Percentiles rank a stretch among this genome's conserved stretches.
Evolutionary conservation across 148 eudicot genomes (phyloP).

Genomic region (Euryodendron excelsum): DNA sequence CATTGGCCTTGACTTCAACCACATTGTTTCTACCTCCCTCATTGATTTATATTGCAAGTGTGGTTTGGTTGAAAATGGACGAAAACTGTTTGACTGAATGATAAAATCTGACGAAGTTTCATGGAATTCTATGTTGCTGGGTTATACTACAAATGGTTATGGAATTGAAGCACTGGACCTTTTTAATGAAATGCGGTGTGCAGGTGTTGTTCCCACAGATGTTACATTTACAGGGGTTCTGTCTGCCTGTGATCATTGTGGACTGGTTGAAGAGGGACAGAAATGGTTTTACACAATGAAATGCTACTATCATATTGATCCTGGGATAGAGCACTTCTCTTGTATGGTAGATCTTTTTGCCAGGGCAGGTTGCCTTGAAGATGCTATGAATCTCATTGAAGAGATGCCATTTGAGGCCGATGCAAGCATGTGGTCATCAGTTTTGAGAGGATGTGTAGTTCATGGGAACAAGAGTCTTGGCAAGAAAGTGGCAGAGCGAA

Average conservation of each 20-base stretch:
- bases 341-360: slow-evolving; percentile 91
- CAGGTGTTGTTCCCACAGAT: slow-evolving; percentile 42
- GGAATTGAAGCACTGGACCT: slow-evolving; percentile 58
- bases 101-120: slow-evolving; percentile 51
- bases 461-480: slow-evolving; percentile 65
- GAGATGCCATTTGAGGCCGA: slow-evolving; percentile 64
- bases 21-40: slow-evolving; percentile 63
- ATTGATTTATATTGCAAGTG: slow-evolving; percentile 86
- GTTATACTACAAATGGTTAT: slow-evolving; percentile 84
- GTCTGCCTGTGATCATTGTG: slow-evolving; percentile 87
- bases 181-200: slow-evolving; percentile 54
- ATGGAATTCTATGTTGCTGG: slow-evolving; percentile 89
- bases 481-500: slow-evolving; percentile 49
- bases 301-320: slow-evolving; percentile 48
- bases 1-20: slow-evolving; percentile 62
- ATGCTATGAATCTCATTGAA: slow-evolving; percentile 52
- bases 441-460: slow-evolving; percentile 75
- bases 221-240: slow-evolving; percentile 76
- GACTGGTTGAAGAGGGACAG: slow-evolving; percentile 71
- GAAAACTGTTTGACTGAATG: slow-evolving; percentile 55
- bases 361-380: slow-evolving; percentile 62
- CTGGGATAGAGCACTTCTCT: slow-evolving; percentile 75
- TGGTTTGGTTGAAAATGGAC: slow-evolving; percentile 59
- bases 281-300: slow-evolving; percentile 80
- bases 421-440: slow-evolving; percentile 65